phyloP scores from a whole-genome alignment of 1,139 yeast genomes.

The Candida tetrigidarum region DNA sequence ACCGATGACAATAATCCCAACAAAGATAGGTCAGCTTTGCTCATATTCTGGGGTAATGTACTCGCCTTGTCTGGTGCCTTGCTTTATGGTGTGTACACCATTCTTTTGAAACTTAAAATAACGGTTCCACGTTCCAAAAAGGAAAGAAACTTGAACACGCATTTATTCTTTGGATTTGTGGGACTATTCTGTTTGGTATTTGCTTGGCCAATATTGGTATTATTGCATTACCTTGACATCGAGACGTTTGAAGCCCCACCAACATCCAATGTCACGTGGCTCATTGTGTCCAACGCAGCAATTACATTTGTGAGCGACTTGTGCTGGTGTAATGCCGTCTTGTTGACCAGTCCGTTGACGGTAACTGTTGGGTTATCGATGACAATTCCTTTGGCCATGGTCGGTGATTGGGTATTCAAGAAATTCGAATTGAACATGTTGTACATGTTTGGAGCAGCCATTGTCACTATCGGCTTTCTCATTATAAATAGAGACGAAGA shows the following conservation, averaged over 20 bases:
- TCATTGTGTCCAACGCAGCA: slow-evolving; percentile 67
- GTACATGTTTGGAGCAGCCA: slow-evolving; percentile 77
- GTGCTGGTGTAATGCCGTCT: slow-evolving; percentile 95
- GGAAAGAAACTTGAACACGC: slow-evolving; percentile 80
- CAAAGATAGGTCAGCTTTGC: slow-evolving; percentile 30
- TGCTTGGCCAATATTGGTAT: slow-evolving; percentile 82
- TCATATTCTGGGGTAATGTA: slow-evolving; percentile 71
- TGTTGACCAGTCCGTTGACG: slow-evolving; percentile 89
- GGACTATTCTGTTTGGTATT: slow-evolving; percentile 77
- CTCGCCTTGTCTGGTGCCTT: slow-evolving; percentile 85
- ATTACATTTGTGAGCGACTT: slow-evolving; percentile 88
- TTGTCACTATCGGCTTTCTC: slow-evolving; percentile 83
- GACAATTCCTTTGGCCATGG: slow-evolving; percentile 93
- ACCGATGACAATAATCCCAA: slow-evolving; percentile 33
- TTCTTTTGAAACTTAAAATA: slow-evolving; percentile 74
- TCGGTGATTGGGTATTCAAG: slow-evolving; percentile 83
- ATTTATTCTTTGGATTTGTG: slow-evolving; percentile 90
- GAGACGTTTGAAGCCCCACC: slow-evolving; percentile 78
- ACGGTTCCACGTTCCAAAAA: slow-evolving; percentile 46
- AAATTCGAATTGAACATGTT: slow-evolving; percentile 60
- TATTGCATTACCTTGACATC: slow-evolving; percentile 63
- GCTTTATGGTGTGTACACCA: slow-evolving; percentile 90
- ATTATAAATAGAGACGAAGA: slow-evolving; percentile 81
- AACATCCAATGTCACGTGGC: slow-evolving; percentile 49
- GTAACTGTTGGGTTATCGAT: slow-evolving; percentile 94